A percentile compares a stretch with the other conserved stretches of the same genome.
These are phyloP conservation scores for Dichotomopilus funicola DNA, from an alignment of 2,329 filamentous ascomycete species.

Conservation along the genomic window DNA sequence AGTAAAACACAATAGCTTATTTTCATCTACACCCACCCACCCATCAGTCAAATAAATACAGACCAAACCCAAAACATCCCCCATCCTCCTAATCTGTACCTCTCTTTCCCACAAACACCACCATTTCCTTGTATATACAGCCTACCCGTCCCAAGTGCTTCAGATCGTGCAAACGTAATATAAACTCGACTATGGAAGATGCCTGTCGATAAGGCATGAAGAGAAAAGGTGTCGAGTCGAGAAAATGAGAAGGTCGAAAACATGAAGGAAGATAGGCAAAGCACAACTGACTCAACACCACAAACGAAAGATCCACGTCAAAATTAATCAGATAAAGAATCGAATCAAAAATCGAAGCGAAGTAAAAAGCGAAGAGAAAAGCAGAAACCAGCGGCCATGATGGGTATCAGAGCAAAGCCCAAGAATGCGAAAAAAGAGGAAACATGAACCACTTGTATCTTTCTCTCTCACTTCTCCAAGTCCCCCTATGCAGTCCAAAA, in stretches of 20 bases:
- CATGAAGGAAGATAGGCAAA: no score
- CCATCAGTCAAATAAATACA: no score
- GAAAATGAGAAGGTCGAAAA: neutral
- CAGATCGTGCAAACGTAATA: no score
- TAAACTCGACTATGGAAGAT: no score
- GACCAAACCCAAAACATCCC: no score
- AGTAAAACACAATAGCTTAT: no score
- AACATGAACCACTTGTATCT: no score
- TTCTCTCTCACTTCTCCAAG: neutral
- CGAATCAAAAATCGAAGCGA: neutral
- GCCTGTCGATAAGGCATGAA: neutral
- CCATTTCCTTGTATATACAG: slow-evolving; percentile 1
- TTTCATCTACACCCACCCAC: no score
- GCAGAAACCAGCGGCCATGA: slow-evolving; percentile 17
- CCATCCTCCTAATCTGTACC: no score
- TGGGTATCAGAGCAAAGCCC: slow-evolving; percentile 19
- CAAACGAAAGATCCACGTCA: neutral
- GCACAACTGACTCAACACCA: no score
- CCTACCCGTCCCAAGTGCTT: no score
- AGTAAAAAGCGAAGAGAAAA: slow-evolving; percentile 9
- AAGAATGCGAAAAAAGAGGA: slow-evolving; percentile 1
- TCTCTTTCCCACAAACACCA: no score
- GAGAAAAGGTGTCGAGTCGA: neutral
- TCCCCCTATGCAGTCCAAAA: neutral
- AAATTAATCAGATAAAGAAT: neutral